Base-by-base conservation (phyloP, 2,329 filamentous ascomycete species). In the Cladosporium sp. region DNA sequence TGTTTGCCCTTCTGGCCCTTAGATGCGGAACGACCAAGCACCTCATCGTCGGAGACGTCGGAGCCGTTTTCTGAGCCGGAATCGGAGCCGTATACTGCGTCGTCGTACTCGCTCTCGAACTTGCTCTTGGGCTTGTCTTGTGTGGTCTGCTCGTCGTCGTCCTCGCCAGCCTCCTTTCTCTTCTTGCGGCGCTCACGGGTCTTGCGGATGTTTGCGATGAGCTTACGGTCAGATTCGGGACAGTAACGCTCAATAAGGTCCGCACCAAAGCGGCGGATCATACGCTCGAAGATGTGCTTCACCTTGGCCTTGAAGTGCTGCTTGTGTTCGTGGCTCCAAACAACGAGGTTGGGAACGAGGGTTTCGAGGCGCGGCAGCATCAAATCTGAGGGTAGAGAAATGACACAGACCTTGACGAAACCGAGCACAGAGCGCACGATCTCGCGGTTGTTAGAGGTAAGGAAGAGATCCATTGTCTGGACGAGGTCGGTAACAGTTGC, bases 251-350 rank as follows among this genome's bases (percentile, higher is more conserved):
- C 92, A 14, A 99, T 87, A 34, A 87, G 80, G 2, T 94, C 90
- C 55, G 91, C 90, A 58, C 95, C 93, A 75, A 97, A 98, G 65
- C 94, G 88, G 58, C 94, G 88, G 26, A 98, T 90, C 86, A 97
- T 92, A 62, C 95, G 88, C 81, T 99, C 95, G 18, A 99, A 82
- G 69, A 99, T 98, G 76, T 97, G 93, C 87, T 97, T 98, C 72
- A 99, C 93, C 83, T 98, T 99, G 59, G 92, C 90, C 74, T 94
- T 92, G 82, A 99, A 95, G 77, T 96, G 93, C 14, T 93, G 93
- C 82, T 98, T 98, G 83, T 99, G 96, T 80, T 99, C 95, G 78
- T 97, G 92, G 76, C 91, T 93, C 94, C 95, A 99, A 51, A 93
- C 88, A 84, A 98, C 92, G 24, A 98, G 84, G 78, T 96, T 96